Base-by-base conservation (phyloP, 495 filamentous ascomycete species). In the Schizothecium vesticola region DNA sequence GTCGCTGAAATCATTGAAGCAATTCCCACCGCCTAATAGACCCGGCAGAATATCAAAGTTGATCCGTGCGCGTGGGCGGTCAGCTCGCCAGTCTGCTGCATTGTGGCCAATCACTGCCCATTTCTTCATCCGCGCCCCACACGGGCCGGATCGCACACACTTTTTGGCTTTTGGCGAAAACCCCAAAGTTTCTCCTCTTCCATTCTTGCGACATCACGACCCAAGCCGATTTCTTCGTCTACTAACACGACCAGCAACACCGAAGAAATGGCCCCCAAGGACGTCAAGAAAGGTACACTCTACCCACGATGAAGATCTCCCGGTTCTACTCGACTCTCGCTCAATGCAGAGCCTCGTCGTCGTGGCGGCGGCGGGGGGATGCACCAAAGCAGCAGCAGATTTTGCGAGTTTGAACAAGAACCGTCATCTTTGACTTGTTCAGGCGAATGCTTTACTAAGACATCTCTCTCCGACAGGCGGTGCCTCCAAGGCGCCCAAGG, bases 241-340 rank as follows among this genome's bases (percentile, higher is more conserved):
- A 75, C 57, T 43, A 66, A 59, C 65, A 69, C 70, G 71, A 76
- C 33, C 82, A 82, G 83, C 72, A 72, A 60, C 78, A 80, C 80
- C 82, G 77, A 80, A 84, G 84, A 81, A 80, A 93, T 93, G 91
- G 88, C 88, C 78, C 90, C 90, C 77, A 89, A 77, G 74, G 75
- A 90, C 80, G 80, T 78, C 63, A 90, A 90, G 86, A 89, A 90
- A 87, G 88, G 90, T 92, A 87, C 77, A 77, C 79, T 43, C 22
- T 59, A 33, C 59, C 43, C 69, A 56, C 29, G 43, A 68, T 75
- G 65, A 68, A 72, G 24, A 67, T 68, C 57, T 71, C 60, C 72
- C 73, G 61, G 72, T 68, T 68, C 71, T 63, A 57, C 69, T 75
- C 76, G 78, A 73, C 72, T 75, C 66, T 73, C 75, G 74, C 75